A percentile compares a stretch with the other conserved stretches of the same genome.
Conservation (phyloP, 2,329 filamentous ascomycete species). For the Trichocomaceae sp. region DNA sequence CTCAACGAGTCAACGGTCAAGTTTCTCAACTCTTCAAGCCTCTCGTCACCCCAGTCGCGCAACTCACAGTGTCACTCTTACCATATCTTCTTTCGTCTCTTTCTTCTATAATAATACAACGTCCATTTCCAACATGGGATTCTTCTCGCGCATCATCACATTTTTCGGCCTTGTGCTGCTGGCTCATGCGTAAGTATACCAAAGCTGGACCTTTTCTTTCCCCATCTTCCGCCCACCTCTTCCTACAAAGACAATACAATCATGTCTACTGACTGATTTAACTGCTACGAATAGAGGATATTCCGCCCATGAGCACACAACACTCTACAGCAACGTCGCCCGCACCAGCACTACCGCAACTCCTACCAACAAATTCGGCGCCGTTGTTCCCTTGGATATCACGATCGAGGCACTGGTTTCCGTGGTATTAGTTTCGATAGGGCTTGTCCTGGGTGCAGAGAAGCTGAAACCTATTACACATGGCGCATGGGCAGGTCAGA, state of each 20-base stretch:
- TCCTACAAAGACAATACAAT: neutral
- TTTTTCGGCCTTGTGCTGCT: constrained; percentile 70
- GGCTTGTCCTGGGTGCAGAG: constrained; percentile 71
- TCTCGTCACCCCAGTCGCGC: neutral
- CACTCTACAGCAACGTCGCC: constrained; percentile 57
- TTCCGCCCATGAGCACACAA: constrained; percentile 87
- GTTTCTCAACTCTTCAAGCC: too few relatives aligned
- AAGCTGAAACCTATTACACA: constrained; percentile 79
- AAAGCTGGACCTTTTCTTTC: neutral
- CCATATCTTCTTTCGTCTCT: neutral
- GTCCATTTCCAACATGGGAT: constrained; percentile 51
- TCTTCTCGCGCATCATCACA: constrained; percentile 65
- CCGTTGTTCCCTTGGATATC: constrained; percentile 61
- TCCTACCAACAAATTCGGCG: constrained; percentile 43
- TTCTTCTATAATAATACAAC: neutral
- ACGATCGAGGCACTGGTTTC: constrained; percentile 77
- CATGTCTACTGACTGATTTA: neutral
- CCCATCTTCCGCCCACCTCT: neutral
- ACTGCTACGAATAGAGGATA: constrained; percentile 64
- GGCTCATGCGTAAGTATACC: constrained; percentile 68
- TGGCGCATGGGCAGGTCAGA: constrained; percentile 69
- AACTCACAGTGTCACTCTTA: too few relatives aligned
- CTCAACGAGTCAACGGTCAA: too few relatives aligned
- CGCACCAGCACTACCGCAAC: constrained; percentile 28
- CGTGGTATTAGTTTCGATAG: constrained; percentile 71